Evolutionary conservation across 192 early-diverging fungal species (phyloP).

Genomic region (Mortierella alpina): DNA sequence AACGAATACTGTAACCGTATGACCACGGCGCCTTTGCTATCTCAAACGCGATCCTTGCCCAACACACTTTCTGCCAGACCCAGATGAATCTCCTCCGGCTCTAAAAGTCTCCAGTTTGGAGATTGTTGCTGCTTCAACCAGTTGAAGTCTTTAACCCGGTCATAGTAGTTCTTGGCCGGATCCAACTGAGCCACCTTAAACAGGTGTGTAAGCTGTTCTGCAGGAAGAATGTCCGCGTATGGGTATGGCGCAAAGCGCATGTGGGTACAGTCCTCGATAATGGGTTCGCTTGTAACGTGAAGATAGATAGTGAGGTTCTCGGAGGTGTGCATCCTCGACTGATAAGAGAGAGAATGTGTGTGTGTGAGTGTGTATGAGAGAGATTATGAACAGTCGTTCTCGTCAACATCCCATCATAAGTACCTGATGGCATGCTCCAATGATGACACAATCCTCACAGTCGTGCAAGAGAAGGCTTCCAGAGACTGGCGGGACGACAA

Average conservation of each 20-base stretch:
- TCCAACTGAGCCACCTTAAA: conserved; percentile 52
- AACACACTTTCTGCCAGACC: conserved; percentile 4
- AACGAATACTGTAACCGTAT: too few relatives aligned
- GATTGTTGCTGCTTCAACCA: conserved; percentile 85
- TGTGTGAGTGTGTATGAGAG: neutral
- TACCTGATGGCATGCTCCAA: conserved; percentile 85
- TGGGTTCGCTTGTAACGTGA: conserved; percentile 81
- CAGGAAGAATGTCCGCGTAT: conserved; percentile 55
- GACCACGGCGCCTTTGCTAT: too few relatives aligned
- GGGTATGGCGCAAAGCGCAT: conserved; percentile 72
- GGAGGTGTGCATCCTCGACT: conserved; percentile 88
- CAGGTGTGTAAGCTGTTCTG: conserved; percentile 34
- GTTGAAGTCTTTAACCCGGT: conserved; percentile 89
- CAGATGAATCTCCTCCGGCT: conserved; percentile 13
- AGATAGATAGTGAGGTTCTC: conserved; percentile 70
- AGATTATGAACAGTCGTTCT: neutral
- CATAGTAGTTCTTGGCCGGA: conserved; percentile 60
- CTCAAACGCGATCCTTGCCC: conserved; percentile 21
- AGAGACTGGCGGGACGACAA: conserved; percentile 74
- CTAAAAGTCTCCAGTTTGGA: conserved; percentile 79
- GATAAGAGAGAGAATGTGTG: neutral
- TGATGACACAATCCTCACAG: conserved; percentile 68
- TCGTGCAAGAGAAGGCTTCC: conserved; percentile 81
- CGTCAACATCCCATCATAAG: neutral
- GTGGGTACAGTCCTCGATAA: conserved; percentile 83